phyloP scores from a whole-genome alignment of 2,329 filamentous ascomycete genomes.

The Cytospora mali region DNA sequence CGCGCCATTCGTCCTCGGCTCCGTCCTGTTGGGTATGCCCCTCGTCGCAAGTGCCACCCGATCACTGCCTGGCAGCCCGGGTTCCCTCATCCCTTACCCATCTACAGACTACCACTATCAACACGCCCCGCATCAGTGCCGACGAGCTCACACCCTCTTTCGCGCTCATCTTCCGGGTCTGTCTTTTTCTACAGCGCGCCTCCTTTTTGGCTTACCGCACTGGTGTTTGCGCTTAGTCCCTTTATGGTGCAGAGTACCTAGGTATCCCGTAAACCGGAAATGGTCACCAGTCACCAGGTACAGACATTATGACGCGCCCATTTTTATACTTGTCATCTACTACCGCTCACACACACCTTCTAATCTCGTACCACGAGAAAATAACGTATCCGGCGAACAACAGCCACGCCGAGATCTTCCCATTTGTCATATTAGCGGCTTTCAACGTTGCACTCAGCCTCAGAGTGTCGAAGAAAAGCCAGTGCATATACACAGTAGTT shows the following conservation, averaged over 20 bases:
- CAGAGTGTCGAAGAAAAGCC: slow-evolving; percentile 2
- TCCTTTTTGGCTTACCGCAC: not conserved
- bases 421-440: slow-evolving; percentile 10
- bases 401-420: slow-evolving; percentile 2
- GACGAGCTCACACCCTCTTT: slow-evolving; percentile 10
- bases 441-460: slow-evolving; percentile 19
- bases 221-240: slow-evolving; percentile 2
- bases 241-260: slow-evolving; percentile 7
- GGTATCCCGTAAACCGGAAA: not conserved
- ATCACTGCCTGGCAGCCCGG: too few relatives aligned
- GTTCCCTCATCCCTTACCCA: slow-evolving; percentile 13
- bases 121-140: not conserved
- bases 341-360: not conserved
- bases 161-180: not conserved
- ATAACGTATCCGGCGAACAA: slow-evolving; percentile 2
- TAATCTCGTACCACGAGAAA: not conserved
- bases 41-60: slow-evolving; percentile 5
- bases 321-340: slow-evolving; percentile 17
- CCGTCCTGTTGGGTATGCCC: slow-evolving; percentile 13
- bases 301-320: slow-evolving; percentile 5
- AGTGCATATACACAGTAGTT: slow-evolving; percentile 12
- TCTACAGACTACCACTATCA: too few relatives aligned
- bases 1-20: slow-evolving; percentile 12
- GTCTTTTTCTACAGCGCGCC: not conserved
- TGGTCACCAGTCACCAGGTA: slow-evolving; percentile 16